A percentile compares a stretch with the other conserved stretches of the same genome.
Evolutionary conservation across 73 alveolate species (phyloP).

Genomic region (Tetrahymena elliotti): DNA sequence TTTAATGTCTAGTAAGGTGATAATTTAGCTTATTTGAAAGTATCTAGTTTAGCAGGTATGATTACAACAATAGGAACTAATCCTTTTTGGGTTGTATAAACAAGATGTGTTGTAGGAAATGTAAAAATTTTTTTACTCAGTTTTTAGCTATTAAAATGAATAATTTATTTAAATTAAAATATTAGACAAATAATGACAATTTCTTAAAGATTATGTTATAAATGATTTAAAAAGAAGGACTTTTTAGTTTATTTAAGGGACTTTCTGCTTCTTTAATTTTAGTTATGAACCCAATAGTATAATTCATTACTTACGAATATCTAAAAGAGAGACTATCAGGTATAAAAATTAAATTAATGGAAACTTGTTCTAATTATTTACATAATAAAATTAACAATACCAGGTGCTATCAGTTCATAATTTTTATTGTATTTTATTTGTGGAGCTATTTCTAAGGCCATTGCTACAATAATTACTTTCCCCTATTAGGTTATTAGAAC

Average conservation of each 20-base stretch:
- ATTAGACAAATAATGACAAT: not conserved
- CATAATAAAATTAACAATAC: too few species aligned
- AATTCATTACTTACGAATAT: constrained; percentile 14
- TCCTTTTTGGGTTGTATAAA: constrained; percentile 36
- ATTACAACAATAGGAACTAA: constrained; percentile 19
- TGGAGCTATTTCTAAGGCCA: constrained; percentile 38
- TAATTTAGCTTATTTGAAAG: constrained; percentile 1
- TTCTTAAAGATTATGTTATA: not conserved
- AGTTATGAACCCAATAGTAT: constrained; percentile 23
- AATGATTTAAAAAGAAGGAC: constrained; percentile 23
- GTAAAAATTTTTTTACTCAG: not conserved
- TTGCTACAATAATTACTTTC: constrained; percentile 24
- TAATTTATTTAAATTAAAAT: not conserved
- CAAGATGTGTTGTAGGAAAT: constrained; percentile 1
- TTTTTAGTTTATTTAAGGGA: constrained; percentile 8
- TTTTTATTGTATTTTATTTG: constrained; percentile 3
- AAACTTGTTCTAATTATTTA: too few species aligned
- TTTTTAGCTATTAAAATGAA: not conserved
- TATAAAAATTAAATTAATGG: not conserved
- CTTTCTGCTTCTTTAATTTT: constrained; percentile 13
- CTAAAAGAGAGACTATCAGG: constrained; percentile 2
- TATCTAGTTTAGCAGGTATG: constrained; percentile 13
- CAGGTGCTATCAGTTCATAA: not conserved
- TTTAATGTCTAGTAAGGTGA: constrained; percentile 3
- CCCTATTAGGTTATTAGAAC: constrained; percentile 25